Evolutionary conservation across 805 yeast species (phyloP), one percentile per base, ranked within the genome.

Genomic region (Candida fluviatilis): DNA sequence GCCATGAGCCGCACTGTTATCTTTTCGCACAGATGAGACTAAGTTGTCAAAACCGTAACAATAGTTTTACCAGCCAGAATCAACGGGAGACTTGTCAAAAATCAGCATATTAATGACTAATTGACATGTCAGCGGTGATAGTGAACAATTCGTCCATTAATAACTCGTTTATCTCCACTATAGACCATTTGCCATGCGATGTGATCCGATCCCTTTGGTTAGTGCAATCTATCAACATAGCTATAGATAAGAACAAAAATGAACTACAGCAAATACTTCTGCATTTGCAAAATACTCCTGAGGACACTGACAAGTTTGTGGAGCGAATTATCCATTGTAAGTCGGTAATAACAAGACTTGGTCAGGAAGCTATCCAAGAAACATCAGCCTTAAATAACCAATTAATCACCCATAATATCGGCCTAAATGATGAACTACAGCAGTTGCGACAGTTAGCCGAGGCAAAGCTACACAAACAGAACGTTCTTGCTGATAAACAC

Each of bases 131-230:
- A 21, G 7, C 29, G 13, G 29, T 26, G n/a, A 13, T 26, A 13
- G 29, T 26, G 29, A 33, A 13, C n/a, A 19, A 60, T 5, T 43
- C 57, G 33, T 57, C 64, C 8, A 49, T 63, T 17, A 54, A 57
- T 39, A 65, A 60, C 45, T 54, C 71, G 18, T 68, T 63, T 45
- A 60, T 68, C 23, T 57, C 71, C 16, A 66, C 71, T 4, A 53
- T 67, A 7, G 74, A 68, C 41, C 74, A 68, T 42, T 51, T 68
- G 26, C 73, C 74, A 18, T 60, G 71, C 39, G 74, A 68, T 39
- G 51, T 68, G 3, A 55, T 67, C 30, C 61, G 74, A 34, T 62
- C 71, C 6, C 47, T 67, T 7, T 68, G 74, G 74, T 47, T 66
- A 13, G 55, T 68, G 3, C 74, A 68, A 37, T 47, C 60, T 11